Conservation (phyloP, 345 rosid species). For the Kandelia obovata region DNA sequence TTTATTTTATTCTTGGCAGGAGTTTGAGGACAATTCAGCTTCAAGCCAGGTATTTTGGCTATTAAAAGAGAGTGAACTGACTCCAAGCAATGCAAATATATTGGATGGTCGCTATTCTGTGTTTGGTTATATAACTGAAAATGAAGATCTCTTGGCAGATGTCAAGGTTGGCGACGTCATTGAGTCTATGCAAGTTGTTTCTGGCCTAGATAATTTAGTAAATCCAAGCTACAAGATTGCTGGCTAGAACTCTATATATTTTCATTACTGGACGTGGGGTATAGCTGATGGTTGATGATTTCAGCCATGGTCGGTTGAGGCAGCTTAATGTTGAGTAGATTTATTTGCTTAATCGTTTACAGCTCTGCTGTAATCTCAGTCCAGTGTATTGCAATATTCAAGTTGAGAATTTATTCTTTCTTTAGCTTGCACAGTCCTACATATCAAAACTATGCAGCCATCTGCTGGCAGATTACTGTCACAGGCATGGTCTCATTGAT, state of each 20-base stretch:
- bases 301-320: background rate
- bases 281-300: background rate
- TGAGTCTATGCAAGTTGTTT: conserved; percentile 82
- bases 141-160: conserved; percentile 86
- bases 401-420: conserved; percentile 24
- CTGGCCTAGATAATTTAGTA: conserved; percentile 83
- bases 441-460: background rate
- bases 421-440: background rate
- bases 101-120: conserved; percentile 97
- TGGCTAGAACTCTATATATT: conserved; percentile 39
- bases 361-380: background rate
- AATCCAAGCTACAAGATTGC: conserved; percentile 97
- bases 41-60: conserved; percentile 98
- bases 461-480: too few species aligned
- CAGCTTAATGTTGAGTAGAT: conserved; percentile 7
- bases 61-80: conserved; percentile 93
- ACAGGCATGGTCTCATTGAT: too few species aligned
- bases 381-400: background rate
- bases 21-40: conserved; percentile 87
- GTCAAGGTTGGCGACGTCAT: conserved; percentile 94
- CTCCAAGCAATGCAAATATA: conserved; percentile 93
- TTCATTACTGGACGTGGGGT: background rate
- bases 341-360: conserved; percentile 1
- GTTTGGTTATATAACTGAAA: conserved; percentile 84
- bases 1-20: conserved; percentile 41